These are phyloP conservation scores for Verticillium albo-atrum DNA, from an alignment of 2,329 filamentous ascomycete genomes.

Conservation along the genomic window DNA sequence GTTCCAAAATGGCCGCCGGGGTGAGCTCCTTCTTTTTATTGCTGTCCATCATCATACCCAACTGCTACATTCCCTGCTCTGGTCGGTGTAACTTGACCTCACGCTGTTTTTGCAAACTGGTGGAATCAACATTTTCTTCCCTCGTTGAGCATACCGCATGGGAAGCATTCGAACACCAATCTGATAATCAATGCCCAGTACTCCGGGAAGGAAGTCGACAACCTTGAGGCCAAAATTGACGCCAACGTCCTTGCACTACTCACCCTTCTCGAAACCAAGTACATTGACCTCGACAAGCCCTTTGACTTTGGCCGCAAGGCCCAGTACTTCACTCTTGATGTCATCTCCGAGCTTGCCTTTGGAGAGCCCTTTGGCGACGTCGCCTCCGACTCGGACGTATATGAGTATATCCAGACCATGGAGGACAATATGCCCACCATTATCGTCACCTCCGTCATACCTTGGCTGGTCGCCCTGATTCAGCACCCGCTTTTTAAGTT, in stretches of 20 bases:
- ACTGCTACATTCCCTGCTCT: too few relatives aligned
- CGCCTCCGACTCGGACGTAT: constrained; percentile 38
- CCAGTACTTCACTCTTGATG: constrained; percentile 49
- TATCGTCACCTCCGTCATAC: constrained; percentile 36
- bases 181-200: constrained; percentile 23
- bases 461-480: constrained; percentile 34
- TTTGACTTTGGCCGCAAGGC: constrained; percentile 42
- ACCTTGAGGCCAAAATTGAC: constrained; percentile 45
- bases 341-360: constrained; percentile 47
- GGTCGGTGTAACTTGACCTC: too few relatives aligned
- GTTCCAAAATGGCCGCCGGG: constrained; percentile 45
- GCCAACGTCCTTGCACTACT: constrained; percentile 36
- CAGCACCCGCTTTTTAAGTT: constrained; percentile 33
- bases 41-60: too few relatives aligned
- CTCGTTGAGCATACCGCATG: too few relatives aligned
- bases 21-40: constrained; percentile 20
- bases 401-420: constrained; percentile 39
- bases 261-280: constrained; percentile 32
- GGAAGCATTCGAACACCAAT: too few relatives aligned
- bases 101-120: too few relatives aligned
- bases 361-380: constrained; percentile 43
- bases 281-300: constrained; percentile 22
- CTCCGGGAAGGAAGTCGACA: constrained; percentile 47
- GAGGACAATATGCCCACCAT: constrained; percentile 36
- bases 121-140: neutral